phyloP scores from a whole-genome alignment of 371 early-diverging fungal genomes.

The Lichtheimia ramosa region DNA sequence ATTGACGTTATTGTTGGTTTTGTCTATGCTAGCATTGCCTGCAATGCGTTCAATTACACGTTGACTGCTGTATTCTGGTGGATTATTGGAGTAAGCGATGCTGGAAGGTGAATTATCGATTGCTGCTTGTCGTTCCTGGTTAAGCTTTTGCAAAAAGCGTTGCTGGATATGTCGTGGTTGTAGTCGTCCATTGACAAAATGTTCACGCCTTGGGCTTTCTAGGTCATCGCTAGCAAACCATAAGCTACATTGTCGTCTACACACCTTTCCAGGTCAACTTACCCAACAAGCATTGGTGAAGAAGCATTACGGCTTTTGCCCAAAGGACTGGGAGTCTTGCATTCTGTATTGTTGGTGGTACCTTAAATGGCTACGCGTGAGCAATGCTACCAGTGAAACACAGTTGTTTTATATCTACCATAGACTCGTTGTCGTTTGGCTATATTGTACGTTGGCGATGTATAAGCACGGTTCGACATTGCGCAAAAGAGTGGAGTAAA shows the following conservation, averaged over 20 bases:
- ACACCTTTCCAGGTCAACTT: too few species aligned
- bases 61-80: not conserved
- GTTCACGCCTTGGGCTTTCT: not conserved
- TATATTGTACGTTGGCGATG: slow-evolving; percentile 1
- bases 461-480: slow-evolving; percentile 1
- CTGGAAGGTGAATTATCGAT: not conserved
- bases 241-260: too few species aligned
- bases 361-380: too few species aligned
- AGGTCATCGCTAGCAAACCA: too few species aligned
- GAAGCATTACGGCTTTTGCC: too few species aligned
- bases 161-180: slow-evolving; percentile 6
- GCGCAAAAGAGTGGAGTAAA: too few species aligned
- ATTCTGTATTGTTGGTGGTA: too few species aligned
- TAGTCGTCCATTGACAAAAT: not conserved
- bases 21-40: not conserved
- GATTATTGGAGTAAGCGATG: not conserved
- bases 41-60: not conserved
- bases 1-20: too few species aligned
- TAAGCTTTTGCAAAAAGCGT: slow-evolving; percentile 3
- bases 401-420: not conserved
- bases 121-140: not conserved
- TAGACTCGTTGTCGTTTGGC: not conserved
- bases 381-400: not conserved
- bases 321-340: too few species aligned
- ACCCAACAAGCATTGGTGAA: too few species aligned